Evolutionary conservation across 73 alveolate species (phyloP).

Genomic region (Paramecium tetraurelia): DNA sequence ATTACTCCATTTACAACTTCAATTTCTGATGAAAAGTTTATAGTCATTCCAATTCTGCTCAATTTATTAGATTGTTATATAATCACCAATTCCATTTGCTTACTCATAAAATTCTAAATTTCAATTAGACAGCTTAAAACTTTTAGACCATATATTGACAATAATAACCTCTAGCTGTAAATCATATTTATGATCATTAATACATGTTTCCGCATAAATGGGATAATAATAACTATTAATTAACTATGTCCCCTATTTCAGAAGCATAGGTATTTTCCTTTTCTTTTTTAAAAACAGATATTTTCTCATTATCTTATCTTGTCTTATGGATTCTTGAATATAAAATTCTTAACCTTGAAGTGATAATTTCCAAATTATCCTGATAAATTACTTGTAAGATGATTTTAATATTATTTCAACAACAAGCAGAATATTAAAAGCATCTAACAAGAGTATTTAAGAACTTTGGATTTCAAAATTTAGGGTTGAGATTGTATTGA

Average conservation of each 20-base stretch:
- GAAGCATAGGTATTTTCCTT: constrained; percentile 62
- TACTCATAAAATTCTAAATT: constrained; percentile 85
- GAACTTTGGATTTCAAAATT: too few species aligned
- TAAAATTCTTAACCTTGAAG: neutral
- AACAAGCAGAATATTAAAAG: constrained; percentile 45
- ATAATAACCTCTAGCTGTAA: constrained; percentile 78
- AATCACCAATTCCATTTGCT: constrained; percentile 74
- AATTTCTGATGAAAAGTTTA: constrained; percentile 85
- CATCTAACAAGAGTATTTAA: too few species aligned
- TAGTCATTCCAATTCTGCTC: constrained; percentile 72
- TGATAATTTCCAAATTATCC: neutral
- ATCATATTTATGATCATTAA: constrained; percentile 88
- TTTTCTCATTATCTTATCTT: constrained; percentile 63
- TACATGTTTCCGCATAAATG: constrained; percentile 87
- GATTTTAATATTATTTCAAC: constrained; percentile 6
- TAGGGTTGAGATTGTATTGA: too few species aligned
- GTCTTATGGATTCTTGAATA: neutral
- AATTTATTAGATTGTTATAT: constrained; percentile 82
- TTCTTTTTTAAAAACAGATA: neutral
- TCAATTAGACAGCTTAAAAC: constrained; percentile 82
- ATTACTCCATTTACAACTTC: constrained; percentile 93
- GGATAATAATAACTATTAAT: constrained; percentile 92
- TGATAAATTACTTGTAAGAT: neutral
- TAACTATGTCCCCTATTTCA: constrained; percentile 43
- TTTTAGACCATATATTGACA: constrained; percentile 81